These are phyloP conservation scores for Candida xiaguanensis DNA, from an alignment of 805 yeast genomes.

Conservation along the genomic window DNA sequence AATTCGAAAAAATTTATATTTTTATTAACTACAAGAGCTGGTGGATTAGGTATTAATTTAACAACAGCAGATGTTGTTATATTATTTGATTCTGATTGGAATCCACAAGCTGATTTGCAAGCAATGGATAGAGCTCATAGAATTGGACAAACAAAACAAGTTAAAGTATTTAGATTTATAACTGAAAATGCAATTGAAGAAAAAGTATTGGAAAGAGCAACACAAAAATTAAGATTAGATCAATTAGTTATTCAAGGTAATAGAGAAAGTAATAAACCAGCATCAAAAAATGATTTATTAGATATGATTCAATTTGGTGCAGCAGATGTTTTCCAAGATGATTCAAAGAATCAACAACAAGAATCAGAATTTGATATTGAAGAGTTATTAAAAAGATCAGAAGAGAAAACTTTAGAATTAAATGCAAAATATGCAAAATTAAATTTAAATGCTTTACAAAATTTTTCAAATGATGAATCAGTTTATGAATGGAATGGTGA, in stretches of 20 bases:
- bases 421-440: conserved; percentile 61
- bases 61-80: conserved; percentile 79
- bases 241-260: conserved; percentile 84
- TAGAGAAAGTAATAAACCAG: conserved; percentile 40
- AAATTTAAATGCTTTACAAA: conserved; percentile 75
- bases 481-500: conserved; percentile 90
- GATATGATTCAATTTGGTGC: conserved; percentile 87
- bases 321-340: conserved; percentile 58
- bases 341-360: conserved; percentile 28
- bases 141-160: conserved; percentile 84
- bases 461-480: conserved; percentile 60
- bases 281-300: conserved; percentile 67
- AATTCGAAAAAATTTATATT: conserved; percentile 70
- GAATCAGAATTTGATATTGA: conserved; percentile 60
- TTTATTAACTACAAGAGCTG: conserved; percentile 78
- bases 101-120: conserved; percentile 85
- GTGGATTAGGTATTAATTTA: conserved; percentile 83
- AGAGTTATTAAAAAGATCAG: conserved; percentile 54
- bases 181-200: conserved; percentile 85
- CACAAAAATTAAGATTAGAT: conserved; percentile 74
- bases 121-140: conserved; percentile 91
- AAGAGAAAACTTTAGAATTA: conserved; percentile 58
- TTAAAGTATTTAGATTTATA: conserved; percentile 70
- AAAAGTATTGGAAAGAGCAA: conserved; percentile 75
- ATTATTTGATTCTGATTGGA: conserved; percentile 80